A percentile compares a stretch with the other conserved stretches of the same genome.
Evolutionary conservation across 192 early-diverging fungal genomes (phyloP).

Genomic region (Gryganskiella cystojenkinii): DNA sequence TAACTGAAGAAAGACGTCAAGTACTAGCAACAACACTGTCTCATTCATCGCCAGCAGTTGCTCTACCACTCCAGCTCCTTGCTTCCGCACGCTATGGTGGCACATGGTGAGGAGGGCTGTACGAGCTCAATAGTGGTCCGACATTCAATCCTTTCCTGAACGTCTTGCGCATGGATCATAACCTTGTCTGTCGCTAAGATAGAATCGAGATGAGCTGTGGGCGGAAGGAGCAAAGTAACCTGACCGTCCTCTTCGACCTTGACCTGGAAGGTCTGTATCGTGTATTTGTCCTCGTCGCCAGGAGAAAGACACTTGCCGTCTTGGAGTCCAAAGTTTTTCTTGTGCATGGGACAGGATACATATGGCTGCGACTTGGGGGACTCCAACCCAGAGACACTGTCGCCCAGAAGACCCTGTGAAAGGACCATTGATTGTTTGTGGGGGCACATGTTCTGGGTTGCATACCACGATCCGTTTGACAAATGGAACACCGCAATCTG

Average conservation of each 20-base stretch:
- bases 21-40: too few species aligned
- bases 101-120: slow-evolving; percentile 13
- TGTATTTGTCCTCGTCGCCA: slow-evolving; percentile 51
- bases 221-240: slow-evolving; percentile 60
- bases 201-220: slow-evolving; percentile 53
- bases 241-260: slow-evolving; percentile 56
- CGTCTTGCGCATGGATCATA: slow-evolving; percentile 46
- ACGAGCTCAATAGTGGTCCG: slow-evolving; percentile 24
- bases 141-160: slow-evolving; percentile 4
- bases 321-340: slow-evolving; percentile 67
- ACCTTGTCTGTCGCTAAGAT: slow-evolving; percentile 66
- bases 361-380: slow-evolving; percentile 53
- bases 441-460: slow-evolving; percentile 82
- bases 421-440: slow-evolving; percentile 80
- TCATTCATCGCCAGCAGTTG: neutral
- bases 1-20: too few species aligned
- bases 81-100: slow-evolving; percentile 11
- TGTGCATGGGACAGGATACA: slow-evolving; percentile 77
- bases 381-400: slow-evolving; percentile 28
- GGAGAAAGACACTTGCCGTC: slow-evolving; percentile 62
- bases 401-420: slow-evolving; percentile 67
- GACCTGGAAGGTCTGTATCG: slow-evolving; percentile 69
- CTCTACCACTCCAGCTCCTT: slow-evolving; percentile 34
- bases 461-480: slow-evolving; percentile 65
- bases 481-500: slow-evolving; percentile 73